Conservation (phyloP, 768 basidiomycete species). For the Amanita inopinata region DNA sequence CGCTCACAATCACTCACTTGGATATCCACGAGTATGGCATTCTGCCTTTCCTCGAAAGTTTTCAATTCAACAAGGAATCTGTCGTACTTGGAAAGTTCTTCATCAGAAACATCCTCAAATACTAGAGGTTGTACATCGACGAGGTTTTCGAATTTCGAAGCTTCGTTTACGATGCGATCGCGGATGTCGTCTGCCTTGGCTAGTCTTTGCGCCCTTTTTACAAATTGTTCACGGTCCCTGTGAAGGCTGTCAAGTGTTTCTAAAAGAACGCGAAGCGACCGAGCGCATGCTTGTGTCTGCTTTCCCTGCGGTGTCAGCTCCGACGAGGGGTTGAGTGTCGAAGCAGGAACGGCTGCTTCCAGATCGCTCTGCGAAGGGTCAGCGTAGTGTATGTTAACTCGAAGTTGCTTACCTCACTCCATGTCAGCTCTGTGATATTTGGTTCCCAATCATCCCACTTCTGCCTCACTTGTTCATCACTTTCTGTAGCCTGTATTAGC, state of each 20-base stretch:
- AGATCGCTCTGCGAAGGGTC: slow-evolving; percentile 41
- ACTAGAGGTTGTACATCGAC: slow-evolving; percentile 70
- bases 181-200: slow-evolving; percentile 67
- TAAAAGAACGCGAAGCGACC: slow-evolving; percentile 60
- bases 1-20: slow-evolving; percentile 38
- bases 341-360: slow-evolving; percentile 60
- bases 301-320: slow-evolving; percentile 28
- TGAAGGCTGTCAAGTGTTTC: slow-evolving; percentile 75
- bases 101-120: slow-evolving; percentile 80
- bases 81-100: slow-evolving; percentile 76
- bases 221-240: slow-evolving; percentile 47
- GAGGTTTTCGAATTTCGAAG: slow-evolving; percentile 56
- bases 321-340: slow-evolving; percentile 29
- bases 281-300: slow-evolving; percentile 53
- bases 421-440: slow-evolving; percentile 58
- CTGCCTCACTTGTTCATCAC: slow-evolving; percentile 64
- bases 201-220: slow-evolving; percentile 53
- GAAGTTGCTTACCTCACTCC: slow-evolving; percentile 43
- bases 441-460: slow-evolving; percentile 90
- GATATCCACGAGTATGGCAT: slow-evolving; percentile 53
- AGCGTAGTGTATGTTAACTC: not conserved
- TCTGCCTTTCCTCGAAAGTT: slow-evolving; percentile 49
- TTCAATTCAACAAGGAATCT: slow-evolving; percentile 54
- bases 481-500: slow-evolving; percentile 59
- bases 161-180: slow-evolving; percentile 53